Evolutionary conservation across 345 rosid genomes (phyloP).

Genomic region (Excoecaria cochinchinensis): DNA sequence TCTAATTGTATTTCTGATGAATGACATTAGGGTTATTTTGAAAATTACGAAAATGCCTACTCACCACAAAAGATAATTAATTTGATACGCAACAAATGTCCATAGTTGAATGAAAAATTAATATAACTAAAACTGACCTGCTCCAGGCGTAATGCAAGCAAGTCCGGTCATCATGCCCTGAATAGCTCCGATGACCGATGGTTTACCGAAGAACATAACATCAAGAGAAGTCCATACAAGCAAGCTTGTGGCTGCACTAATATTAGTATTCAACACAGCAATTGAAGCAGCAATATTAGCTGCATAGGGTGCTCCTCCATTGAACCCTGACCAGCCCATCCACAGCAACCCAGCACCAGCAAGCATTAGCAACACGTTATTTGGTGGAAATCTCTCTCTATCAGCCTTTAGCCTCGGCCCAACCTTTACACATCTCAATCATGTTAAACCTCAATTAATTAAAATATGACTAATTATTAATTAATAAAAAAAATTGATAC

Average conservation of each 20-base stretch:
- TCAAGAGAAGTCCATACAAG: conserved; percentile 89
- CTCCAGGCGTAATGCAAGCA: conserved; percentile 88
- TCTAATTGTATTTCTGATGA: too few relatives aligned
- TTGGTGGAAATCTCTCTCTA: conserved; percentile 88
- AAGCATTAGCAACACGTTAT: conserved; percentile 84
- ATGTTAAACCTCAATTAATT: not conserved
- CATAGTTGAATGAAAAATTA: too few relatives aligned
- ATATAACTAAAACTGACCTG: conserved; percentile 41
- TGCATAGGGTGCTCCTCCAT: conserved; percentile 92
- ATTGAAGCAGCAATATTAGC: conserved; percentile 68
- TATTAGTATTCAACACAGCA: conserved; percentile 77
- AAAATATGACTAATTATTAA: not conserved
- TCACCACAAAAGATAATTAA: too few relatives aligned
- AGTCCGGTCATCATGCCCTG: conserved; percentile 97
- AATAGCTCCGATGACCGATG: conserved; percentile 89
- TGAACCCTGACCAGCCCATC: conserved; percentile 99
- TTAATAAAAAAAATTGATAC: not conserved
- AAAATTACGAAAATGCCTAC: too few relatives aligned
- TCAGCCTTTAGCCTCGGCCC: conserved; percentile 82
- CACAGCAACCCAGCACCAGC: conserved; percentile 92
- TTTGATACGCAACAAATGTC: too few relatives aligned
- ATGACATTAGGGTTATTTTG: too few relatives aligned
- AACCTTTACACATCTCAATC: conserved; percentile 42
- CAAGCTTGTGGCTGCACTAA: conserved; percentile 86
- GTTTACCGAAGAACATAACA: conserved; percentile 79